These are phyloP conservation scores for Celoporthe dispersa DNA, from an alignment of 2,329 filamentous ascomycete genomes.

Conservation along the genomic window DNA sequence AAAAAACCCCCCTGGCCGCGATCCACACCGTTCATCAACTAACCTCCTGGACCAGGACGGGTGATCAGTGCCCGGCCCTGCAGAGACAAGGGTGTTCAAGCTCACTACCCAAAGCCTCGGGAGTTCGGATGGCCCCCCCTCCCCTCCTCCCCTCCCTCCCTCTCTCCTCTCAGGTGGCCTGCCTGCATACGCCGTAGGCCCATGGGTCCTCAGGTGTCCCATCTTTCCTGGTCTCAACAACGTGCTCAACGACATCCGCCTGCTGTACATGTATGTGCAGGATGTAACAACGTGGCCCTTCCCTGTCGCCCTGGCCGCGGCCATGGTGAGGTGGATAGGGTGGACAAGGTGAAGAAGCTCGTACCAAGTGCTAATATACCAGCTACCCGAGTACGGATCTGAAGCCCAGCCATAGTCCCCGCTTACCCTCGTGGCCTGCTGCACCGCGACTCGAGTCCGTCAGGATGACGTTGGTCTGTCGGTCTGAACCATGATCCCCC, in stretches of 20 bases:
- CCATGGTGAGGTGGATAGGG: neutral
- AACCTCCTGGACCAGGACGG: neutral
- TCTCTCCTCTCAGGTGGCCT: neutral
- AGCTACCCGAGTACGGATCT: neutral
- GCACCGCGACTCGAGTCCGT: neutral
- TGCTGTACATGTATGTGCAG: neutral
- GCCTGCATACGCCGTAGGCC: neutral
- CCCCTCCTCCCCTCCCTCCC: too few species aligned
- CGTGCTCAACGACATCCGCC: neutral
- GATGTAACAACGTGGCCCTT: neutral
- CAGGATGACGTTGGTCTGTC: constrained; percentile 3
- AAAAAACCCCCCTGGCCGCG: neutral
- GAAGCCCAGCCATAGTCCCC: neutral
- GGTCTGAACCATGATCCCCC: constrained; percentile 4
- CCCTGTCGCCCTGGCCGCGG: neutral
- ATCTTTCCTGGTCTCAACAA: neutral
- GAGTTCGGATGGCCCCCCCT: neutral
- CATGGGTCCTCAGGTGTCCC: neutral
- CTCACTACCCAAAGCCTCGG: neutral
- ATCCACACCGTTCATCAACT: neutral
- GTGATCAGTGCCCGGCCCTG: neutral
- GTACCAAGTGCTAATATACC: neutral
- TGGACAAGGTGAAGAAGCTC: neutral
- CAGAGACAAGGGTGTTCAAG: neutral
- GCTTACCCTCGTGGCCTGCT: neutral